These are phyloP conservation scores for Dissoconium aciculare DNA, from an alignment of 2,329 filamentous ascomycete species.

Conservation along the genomic window DNA sequence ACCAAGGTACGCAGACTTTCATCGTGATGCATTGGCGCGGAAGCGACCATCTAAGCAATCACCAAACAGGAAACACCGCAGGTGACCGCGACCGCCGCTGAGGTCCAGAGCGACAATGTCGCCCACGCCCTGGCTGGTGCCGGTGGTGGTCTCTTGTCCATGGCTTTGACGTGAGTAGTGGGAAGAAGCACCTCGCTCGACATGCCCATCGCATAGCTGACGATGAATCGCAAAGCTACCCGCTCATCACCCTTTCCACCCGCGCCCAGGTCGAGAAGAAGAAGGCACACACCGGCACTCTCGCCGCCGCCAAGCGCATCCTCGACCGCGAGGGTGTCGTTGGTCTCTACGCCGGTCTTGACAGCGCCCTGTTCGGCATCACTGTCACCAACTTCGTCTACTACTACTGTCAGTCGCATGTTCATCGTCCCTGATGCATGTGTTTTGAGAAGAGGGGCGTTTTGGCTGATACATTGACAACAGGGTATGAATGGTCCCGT, in stretches of 20 bases:
- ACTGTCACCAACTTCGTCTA: conserved; percentile 99
- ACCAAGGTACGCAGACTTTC: too few species aligned
- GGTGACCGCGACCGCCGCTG: conserved; percentile 40
- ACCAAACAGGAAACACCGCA: too few species aligned
- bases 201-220: background rate
- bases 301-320: conserved; percentile 71
- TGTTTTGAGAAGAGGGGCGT: too few species aligned
- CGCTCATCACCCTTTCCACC: conserved; percentile 91
- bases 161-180: conserved; percentile 66
- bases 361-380: conserved; percentile 92
- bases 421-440: too few species aligned
- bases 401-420: conserved; percentile 76
- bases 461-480: conserved; percentile 3
- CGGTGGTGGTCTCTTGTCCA: conserved; percentile 85
- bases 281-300: conserved; percentile 71
- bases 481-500: conserved; percentile 89
- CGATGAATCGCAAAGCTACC: conserved; percentile 47
- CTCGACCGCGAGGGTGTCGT: conserved; percentile 78
- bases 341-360: conserved; percentile 83
- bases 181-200: conserved; percentile 2
- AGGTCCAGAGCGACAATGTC: conserved; percentile 89
- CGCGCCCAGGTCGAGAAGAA: conserved; percentile 96
- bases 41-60: too few species aligned
- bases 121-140: conserved; percentile 87
- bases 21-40: too few species aligned